Evolutionary conservation across 495 filamentous ascomycete genomes (phyloP).

Genomic region (Neurospora sp.): DNA sequence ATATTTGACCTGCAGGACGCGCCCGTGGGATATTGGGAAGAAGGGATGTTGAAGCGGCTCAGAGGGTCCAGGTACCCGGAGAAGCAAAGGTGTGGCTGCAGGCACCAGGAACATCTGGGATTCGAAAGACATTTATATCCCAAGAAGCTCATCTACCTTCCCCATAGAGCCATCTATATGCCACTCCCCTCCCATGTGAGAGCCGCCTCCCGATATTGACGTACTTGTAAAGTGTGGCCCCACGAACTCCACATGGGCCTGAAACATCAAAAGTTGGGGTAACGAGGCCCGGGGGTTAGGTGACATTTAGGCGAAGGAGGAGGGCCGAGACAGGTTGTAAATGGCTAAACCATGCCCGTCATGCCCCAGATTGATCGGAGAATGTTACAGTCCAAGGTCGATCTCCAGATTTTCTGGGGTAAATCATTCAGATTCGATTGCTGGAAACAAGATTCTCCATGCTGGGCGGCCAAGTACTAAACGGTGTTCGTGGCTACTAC

Average conservation of each 20-base stretch:
- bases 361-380: background rate
- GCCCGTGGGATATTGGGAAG: background rate
- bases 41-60: background rate
- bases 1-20: background rate
- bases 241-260: background rate
- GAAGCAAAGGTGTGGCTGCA: constrained; percentile 1
- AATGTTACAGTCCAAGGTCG: background rate
- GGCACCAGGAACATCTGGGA: background rate
- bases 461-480: background rate
- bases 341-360: background rate
- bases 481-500: background rate
- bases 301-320: background rate
- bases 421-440: background rate
- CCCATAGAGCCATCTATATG: background rate
- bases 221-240: background rate
- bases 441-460: constrained; percentile 7
- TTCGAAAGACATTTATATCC: background rate
- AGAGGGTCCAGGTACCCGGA: background rate
- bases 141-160: background rate
- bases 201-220: background rate
- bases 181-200: background rate
- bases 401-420: background rate
- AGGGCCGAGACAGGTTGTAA: background rate
- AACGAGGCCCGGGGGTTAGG: background rate
- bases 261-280: background rate